Conservation (phyloP, 2,329 filamentous ascomycete genomes). For the Metarhizium humberi region DNA sequence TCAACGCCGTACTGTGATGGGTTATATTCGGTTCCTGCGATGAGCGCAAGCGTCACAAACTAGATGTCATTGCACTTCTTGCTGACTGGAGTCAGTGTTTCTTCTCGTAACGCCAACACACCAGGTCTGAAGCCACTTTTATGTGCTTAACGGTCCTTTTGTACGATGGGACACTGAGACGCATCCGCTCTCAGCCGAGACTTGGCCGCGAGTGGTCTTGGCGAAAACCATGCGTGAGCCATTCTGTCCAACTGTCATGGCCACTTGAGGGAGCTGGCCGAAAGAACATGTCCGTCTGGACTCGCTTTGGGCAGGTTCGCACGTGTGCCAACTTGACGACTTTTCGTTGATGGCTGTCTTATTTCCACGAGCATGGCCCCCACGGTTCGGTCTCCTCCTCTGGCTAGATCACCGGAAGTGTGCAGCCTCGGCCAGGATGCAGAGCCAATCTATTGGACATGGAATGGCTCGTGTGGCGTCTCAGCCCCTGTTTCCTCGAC, state of each 20-base stretch:
- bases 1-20: too few species aligned
- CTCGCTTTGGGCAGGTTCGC: not conserved
- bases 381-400: conserved; percentile 2
- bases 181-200: not conserved
- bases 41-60: too few species aligned
- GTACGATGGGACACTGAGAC: not conserved
- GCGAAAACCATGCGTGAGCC: not conserved
- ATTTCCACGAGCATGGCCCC: not conserved
- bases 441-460: not conserved
- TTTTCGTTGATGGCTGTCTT: not conserved
- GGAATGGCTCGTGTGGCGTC: not conserved
- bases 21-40: too few species aligned
- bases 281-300: not conserved
- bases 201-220: not conserved
- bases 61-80: too few species aligned
- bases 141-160: not conserved
- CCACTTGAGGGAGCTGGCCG: not conserved
- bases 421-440: not conserved
- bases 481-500: not conserved
- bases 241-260: not conserved
- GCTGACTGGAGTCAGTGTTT: too few species aligned
- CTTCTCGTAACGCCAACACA: not conserved
- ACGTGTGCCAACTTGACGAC: not conserved
- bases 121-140: not conserved
- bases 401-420: not conserved